Percentiles rank a stretch among this genome's conserved stretches.
phyloP scores from a whole-genome alignment of 2,329 filamentous ascomycete genomes.

The Scolecobasidium constrictum region DNA sequence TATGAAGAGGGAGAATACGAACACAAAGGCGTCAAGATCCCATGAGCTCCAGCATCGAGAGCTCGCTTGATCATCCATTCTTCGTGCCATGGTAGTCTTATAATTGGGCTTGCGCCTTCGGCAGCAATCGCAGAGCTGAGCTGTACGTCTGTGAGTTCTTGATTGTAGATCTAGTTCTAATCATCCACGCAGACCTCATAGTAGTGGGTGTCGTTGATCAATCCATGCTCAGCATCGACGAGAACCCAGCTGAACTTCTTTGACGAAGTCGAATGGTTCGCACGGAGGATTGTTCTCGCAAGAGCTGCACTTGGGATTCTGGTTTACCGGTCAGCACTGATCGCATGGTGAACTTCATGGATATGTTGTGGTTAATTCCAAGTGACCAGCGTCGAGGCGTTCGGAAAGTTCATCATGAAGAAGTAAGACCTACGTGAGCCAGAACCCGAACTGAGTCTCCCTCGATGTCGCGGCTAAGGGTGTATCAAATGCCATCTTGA shows the following conservation, averaged over 20 bases:
- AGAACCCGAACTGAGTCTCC: not conserved
- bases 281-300: slow-evolving; percentile 23
- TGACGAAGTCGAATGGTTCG: slow-evolving; percentile 9
- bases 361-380: too few species aligned
- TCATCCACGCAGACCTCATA: too few species aligned
- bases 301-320: slow-evolving; percentile 12
- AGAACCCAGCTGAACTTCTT: slow-evolving; percentile 25
- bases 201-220: slow-evolving; percentile 27
- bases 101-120: slow-evolving; percentile 22
- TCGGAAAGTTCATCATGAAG: not conserved
- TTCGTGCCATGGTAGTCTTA: slow-evolving; percentile 23
- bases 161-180: too few species aligned
- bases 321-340: not conserved
- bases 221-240: slow-evolving; percentile 29
- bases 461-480: not conserved
- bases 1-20: not conserved
- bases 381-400: too few species aligned
- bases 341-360: too few species aligned
- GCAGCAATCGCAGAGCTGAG: slow-evolving; percentile 13
- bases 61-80: slow-evolving; percentile 31
- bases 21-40: slow-evolving; percentile 23
- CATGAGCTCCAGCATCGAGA: slow-evolving; percentile 26
- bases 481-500: not conserved
- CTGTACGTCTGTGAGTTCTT: too few species aligned
- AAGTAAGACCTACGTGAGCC: not conserved